These are phyloP conservation scores for Lentinula guzmanii DNA, from an alignment of 768 basidiomycete species.

Conservation along the genomic window DNA sequence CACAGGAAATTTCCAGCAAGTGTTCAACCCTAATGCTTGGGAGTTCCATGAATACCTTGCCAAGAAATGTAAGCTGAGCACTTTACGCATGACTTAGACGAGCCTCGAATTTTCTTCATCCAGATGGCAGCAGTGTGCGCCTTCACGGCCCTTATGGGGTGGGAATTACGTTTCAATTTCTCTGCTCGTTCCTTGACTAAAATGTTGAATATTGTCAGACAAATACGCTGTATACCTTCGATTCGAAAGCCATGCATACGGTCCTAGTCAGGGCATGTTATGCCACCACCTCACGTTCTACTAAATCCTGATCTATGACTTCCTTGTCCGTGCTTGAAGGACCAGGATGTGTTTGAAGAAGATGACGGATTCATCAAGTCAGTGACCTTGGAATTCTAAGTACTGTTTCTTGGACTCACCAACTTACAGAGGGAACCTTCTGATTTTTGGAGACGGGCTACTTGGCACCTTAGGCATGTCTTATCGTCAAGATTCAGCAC, in stretches of 20 bases:
- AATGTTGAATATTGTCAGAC: neutral
- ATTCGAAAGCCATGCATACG: slow-evolving; percentile 1
- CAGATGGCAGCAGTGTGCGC: neutral
- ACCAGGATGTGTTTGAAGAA: slow-evolving; percentile 3
- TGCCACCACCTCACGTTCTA: neutral
- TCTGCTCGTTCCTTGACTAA: neutral
- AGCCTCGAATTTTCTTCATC: neutral
- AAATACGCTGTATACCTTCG: neutral
- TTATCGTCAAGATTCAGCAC: neutral
- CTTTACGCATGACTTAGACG: neutral
- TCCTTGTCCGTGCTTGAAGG: neutral
- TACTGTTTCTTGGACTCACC: neutral
- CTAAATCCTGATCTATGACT: neutral
- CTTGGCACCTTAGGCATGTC: neutral
- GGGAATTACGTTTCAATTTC: neutral
- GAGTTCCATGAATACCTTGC: neutral
- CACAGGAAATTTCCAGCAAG: neutral
- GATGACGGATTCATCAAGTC: neutral
- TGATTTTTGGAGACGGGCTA: neutral
- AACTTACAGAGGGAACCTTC: too few relatives aligned
- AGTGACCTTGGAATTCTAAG: neutral
- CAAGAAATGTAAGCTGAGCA: neutral
- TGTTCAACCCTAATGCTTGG: slow-evolving; percentile 1
- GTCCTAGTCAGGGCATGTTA: neutral
- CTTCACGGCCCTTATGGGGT: slow-evolving; percentile 1